phyloP scores from a whole-genome alignment of 2,329 filamentous ascomycete genomes.

The Penicillium sp. region DNA sequence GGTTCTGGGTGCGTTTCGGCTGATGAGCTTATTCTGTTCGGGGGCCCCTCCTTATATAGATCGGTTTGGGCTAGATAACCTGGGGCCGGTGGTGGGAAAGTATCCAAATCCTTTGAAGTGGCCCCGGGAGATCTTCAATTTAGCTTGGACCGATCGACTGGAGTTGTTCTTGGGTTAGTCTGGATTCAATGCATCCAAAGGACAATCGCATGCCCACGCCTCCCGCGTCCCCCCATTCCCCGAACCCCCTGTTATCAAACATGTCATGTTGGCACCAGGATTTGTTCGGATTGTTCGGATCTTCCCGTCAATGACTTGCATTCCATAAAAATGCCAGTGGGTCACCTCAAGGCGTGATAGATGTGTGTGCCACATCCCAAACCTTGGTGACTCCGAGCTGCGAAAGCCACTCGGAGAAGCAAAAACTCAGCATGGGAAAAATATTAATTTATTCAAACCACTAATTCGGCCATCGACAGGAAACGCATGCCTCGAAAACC shows the following conservation, averaged over 20 bases:
- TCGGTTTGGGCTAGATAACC: slow-evolving; percentile 16
- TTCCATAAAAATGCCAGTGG: slow-evolving; percentile 17
- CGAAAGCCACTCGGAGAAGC: slow-evolving; percentile 12
- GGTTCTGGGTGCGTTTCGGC: slow-evolving; percentile 17
- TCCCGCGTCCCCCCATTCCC: slow-evolving; percentile 16
- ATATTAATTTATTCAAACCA: background rate
- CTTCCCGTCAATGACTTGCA: slow-evolving; percentile 33
- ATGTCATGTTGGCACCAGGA: slow-evolving; percentile 25
- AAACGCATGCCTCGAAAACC: slow-evolving; percentile 19
- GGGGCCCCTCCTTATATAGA: slow-evolving; percentile 26
- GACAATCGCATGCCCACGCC: slow-evolving; percentile 20
- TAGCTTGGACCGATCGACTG: slow-evolving; percentile 31
- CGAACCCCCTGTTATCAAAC: slow-evolving; percentile 25
- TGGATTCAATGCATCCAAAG: slow-evolving; percentile 29
- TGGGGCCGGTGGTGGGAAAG: slow-evolving; percentile 11
- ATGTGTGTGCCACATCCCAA: slow-evolving; percentile 21
- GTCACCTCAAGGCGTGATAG: slow-evolving; percentile 17
- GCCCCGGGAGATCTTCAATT: slow-evolving; percentile 30
- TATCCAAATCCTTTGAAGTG: slow-evolving; percentile 16
- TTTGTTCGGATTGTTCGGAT: slow-evolving; percentile 27
- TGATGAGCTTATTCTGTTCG: slow-evolving; percentile 22
- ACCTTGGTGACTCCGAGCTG: slow-evolving; percentile 10
- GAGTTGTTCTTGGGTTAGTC: slow-evolving; percentile 18
- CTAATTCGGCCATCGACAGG: slow-evolving; percentile 2
- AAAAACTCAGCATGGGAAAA: slow-evolving; percentile 9